Base-by-base conservation (phyloP, 106 monocot genomes). In the Phalaenopsis equestris region DNA sequence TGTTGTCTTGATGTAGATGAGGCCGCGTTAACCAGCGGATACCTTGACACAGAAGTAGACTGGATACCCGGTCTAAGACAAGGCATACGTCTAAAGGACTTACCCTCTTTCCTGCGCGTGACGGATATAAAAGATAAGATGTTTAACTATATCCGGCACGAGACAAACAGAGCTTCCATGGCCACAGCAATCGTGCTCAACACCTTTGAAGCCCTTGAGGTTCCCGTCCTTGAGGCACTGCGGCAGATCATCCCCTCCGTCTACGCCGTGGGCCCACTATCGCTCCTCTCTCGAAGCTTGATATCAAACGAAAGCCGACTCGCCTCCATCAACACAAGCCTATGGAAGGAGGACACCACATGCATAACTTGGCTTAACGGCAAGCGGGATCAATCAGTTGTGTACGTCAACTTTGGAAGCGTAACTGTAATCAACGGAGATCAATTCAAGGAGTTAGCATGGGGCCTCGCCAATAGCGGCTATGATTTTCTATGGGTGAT, bases 41-140 rank as follows among this genome's bases (percentile, higher is more conserved):
- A 47, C 42, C 80, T 80, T 49, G 55, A 80, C 7, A 41, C 80
- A 2, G 38, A 72, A n/a, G 36, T 80, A 2, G 73, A 80, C 18
- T 80, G 73, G 73, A 41, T 73, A 4, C 55, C 72, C 5, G 80
- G 80, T 8, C 17, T 80, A 67, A 56, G 12, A 6, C 19, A 24
- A 21, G 73, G 73, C 16, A 49, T 73, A 18, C 49, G 73, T 1
- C 80, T 80, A 19, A 72, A 41, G 16, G 55, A 80, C 55, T 19
- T 73, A n/a, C 80, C 80, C 12, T 18, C 52, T 5, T 73, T 80
- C 55, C 0, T 80, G 1, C 68, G 36, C 1, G 68, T 67, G 3
- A 73, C 80, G 10, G 55, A 80, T 55, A 38, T 39, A 16, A 5
- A 57, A 7, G 78, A 78, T 16, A 56, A 55, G 23, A 56, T 78